Base-by-base conservation (phyloP, 331 rosid genomes). In the Cydonia oblonga region DNA sequence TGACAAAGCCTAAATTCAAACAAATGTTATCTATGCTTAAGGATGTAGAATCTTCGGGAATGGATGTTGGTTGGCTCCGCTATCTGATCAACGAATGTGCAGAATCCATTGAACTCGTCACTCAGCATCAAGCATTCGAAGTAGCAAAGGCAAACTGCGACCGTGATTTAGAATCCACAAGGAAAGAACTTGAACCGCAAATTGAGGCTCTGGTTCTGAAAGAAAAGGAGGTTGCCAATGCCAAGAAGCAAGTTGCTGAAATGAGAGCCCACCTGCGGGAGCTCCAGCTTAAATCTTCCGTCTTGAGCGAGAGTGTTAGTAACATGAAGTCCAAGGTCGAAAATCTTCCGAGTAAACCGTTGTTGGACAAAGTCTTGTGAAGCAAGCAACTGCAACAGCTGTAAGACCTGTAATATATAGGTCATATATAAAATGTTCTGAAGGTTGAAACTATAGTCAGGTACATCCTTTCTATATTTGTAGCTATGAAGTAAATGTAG, bases 21-120 rank as follows among this genome's bases (percentile, higher is more conserved):
- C 92, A 93, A 69, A 74, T 93, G 67, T 42, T 25, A 58, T 89
- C 90, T 6, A 89, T 93, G 76, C 78, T 93, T 22, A 93, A 89
- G 81, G 98, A 93, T 79, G 92, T 84, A 2, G 97, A 93, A 76
- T 79, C 90, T 69, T 81, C 90, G 52, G 78, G 88, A 33, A 76
- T 93, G 46, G 62, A 83, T 15, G 87, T 93, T 1, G 79, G 83
- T 24, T 93, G 98, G 98, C 74, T 93, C 70, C 87, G 83, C 5
- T 77, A 44, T 16, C 35, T 74, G 6, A 84, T 93, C 19, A 64
- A 81, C 14, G 89, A 90, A 80, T 82, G 80, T 0, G 81, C 79
- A 5, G 86, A 83, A 69, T 32, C 86, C 30, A 65, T 86, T 56
- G 89, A 93, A 76, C 69, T 89, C 29, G 62, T 82, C 49, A 67